Conservation (phyloP, 164 flowering plant species). For the Aristolochia californica region DNA sequence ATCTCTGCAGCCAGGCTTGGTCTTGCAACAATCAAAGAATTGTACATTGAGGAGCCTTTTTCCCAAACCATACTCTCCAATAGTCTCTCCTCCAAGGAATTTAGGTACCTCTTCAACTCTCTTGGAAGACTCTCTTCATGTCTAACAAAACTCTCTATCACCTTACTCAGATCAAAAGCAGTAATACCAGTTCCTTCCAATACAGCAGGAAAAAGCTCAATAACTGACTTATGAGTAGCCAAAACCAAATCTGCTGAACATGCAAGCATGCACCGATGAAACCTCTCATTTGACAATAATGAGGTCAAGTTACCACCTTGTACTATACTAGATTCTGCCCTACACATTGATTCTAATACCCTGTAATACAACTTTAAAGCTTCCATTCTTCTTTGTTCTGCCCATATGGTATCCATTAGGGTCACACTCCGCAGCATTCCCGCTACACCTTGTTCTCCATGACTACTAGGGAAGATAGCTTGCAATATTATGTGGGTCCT, state of each 20-base stretch:
- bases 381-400: constrained; percentile 84
- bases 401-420: constrained; percentile 90
- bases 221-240: constrained; percentile 88
- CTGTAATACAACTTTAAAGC: constrained; percentile 80
- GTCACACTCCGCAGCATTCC: constrained; percentile 52
- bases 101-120: constrained; percentile 82
- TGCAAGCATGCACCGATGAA: constrained; percentile 98
- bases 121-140: constrained; percentile 95
- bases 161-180: constrained; percentile 99
- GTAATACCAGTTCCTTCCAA: constrained; percentile 94
- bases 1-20: constrained; percentile 70
- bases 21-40: constrained; percentile 82
- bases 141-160: constrained; percentile 93
- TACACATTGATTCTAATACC: constrained; percentile 89
- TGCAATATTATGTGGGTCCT: constrained; percentile 82
- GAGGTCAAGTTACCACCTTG: constrained; percentile 76
- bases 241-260: constrained; percentile 96
- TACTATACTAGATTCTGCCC: constrained; percentile 72
- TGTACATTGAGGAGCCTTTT: constrained; percentile 94
- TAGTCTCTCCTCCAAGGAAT: constrained; percentile 88
- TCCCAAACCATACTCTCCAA: constrained; percentile 99
- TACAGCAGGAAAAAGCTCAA: constrained; percentile 94
- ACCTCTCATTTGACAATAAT: constrained; percentile 86
- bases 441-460: constrained; percentile 45
- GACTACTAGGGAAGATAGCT: constrained; percentile 83